These are phyloP conservation scores for Pseudomassariella vexata DNA, from an alignment of 2,329 filamentous ascomycete genomes.

Conservation along the genomic window DNA sequence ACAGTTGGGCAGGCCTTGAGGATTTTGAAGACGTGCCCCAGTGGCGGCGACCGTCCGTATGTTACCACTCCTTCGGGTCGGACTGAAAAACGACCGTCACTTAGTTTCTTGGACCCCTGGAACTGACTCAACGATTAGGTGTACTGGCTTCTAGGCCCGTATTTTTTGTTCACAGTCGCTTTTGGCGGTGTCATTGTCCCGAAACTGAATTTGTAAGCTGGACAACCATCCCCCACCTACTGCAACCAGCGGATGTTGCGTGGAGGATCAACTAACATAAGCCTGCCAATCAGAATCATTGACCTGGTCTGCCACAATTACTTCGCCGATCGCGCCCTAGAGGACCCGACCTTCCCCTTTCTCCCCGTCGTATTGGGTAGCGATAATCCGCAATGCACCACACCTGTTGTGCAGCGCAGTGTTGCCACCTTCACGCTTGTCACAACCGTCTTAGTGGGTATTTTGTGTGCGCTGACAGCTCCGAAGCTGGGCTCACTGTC, in stretches of 20 bases:
- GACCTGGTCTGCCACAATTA: conserved; percentile 79
- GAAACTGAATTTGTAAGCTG: conserved; percentile 67
- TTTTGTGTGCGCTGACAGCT: conserved; percentile 72
- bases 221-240: conserved; percentile 7
- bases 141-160: conserved; percentile 77
- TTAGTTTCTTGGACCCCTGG: conserved; percentile 3
- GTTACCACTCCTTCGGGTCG: conserved; percentile 16
- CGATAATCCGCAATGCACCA: conserved; percentile 74
- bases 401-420: conserved; percentile 69
- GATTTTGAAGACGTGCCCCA: conserved; percentile 59
- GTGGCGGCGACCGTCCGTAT: conserved; percentile 58
- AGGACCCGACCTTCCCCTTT: conserved; percentile 54
- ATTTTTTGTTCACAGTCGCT: conserved; percentile 75
- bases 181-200: conserved; percentile 84
- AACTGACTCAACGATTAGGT: conserved; percentile 45
- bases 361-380: conserved; percentile 60
- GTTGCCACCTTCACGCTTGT: conserved; percentile 76
- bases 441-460: conserved; percentile 66
- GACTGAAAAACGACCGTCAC: too few species aligned
- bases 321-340: conserved; percentile 59
- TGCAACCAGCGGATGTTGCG: background rate
- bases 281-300: conserved; percentile 50
- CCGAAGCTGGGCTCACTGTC: conserved; percentile 82
- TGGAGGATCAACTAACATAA: background rate
- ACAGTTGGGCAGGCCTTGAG: conserved; percentile 41